Evolutionary conservation across 345 rosid species (phyloP), one percentile per base, ranked within the genome.

Genomic region (Orychophragmus violaceus): DNA sequence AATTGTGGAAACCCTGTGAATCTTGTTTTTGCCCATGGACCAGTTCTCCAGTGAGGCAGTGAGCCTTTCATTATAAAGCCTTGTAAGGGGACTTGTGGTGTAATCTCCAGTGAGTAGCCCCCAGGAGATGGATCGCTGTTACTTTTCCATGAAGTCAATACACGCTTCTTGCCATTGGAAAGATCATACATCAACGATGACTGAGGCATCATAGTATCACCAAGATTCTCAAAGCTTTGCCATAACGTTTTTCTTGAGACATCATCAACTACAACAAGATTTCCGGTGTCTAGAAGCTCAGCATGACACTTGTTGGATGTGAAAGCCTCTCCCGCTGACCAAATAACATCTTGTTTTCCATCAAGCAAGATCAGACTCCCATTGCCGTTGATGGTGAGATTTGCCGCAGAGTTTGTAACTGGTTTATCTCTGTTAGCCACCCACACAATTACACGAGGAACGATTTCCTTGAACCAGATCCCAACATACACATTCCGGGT

Each of bases 391-490:
- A 74, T 45, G 13, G 45, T 68, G 16, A 74, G 66, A 68, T 37
- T 68, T 1, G 74, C 78, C 0, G 37, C 3, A 1, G 74, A 25
- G 29, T 2, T 56, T 27, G 70, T 62, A 8, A 74, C 74, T 11
- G 78, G 66, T 0, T 4, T 55, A 2, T 62, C 74, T 35, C 77
- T 41, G 44, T 74, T 74, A 42, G 77, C 77, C 18, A 73, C 77
- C 84, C 87, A 83, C 0, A 81, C 78, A 24, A 62, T 56, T 0
- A 64, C 69, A 6, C 68, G 72, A 27, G 64, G 69, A 3, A 32
- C 9, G 11, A 72, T 29, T 0, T 48, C 23, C 75, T 72, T 79
- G 73, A 49, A 79, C 85, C 85, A 82, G 37, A 82, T 79, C 63
- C 85, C 85, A 21, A 77, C 62, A 62, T 79, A 82, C 10, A 42